Percentiles rank a stretch among this genome's conserved stretches.
These are phyloP conservation scores for Symbiotaphrina buchneri DNA, from an alignment of 495 filamentous ascomycete species.

Conservation along the genomic window DNA sequence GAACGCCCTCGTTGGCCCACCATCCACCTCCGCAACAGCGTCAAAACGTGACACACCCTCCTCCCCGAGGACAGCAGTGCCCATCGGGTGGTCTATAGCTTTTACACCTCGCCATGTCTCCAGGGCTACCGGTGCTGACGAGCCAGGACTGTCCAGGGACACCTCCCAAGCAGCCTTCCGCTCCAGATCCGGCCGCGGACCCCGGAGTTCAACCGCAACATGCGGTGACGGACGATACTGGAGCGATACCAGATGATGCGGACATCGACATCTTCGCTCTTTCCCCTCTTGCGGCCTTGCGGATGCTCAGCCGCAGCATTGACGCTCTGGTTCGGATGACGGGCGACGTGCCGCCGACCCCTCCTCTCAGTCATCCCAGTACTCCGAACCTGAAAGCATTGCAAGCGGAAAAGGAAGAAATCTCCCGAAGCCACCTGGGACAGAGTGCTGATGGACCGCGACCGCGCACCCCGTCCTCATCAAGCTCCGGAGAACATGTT, in stretches of 20 bases:
- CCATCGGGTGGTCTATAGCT: too few species aligned
- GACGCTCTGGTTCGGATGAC: slow-evolving; percentile 49
- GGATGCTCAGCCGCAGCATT: slow-evolving; percentile 47
- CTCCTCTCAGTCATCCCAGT: slow-evolving; percentile 32
- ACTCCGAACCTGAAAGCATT: slow-evolving; percentile 36
- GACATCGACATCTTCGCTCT: slow-evolving; percentile 46
- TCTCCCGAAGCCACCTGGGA: slow-evolving; percentile 25
- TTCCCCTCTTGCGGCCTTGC: slow-evolving; percentile 50
- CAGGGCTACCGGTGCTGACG: too few species aligned
- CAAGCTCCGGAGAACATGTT: slow-evolving; percentile 5
- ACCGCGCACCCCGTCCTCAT: background rate
- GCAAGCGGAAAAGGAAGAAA: slow-evolving; percentile 33
- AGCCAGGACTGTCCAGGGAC: too few species aligned
- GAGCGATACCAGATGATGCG: slow-evolving; percentile 6
- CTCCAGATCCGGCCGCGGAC: background rate
- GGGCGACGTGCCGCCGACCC: slow-evolving; percentile 54
- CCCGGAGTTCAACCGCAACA: slow-evolving; percentile 4
- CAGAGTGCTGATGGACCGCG: slow-evolving; percentile 15
- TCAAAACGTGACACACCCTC: too few species aligned
- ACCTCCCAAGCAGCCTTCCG: background rate
- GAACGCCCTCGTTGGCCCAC: too few species aligned
- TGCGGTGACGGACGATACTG: slow-evolving; percentile 6
- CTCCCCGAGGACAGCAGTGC: too few species aligned
- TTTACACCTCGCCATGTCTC: too few species aligned
- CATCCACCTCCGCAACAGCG: too few species aligned